Evolutionary conservation across 345 rosid species (phyloP).

Genomic region (Trapa incisa): DNA sequence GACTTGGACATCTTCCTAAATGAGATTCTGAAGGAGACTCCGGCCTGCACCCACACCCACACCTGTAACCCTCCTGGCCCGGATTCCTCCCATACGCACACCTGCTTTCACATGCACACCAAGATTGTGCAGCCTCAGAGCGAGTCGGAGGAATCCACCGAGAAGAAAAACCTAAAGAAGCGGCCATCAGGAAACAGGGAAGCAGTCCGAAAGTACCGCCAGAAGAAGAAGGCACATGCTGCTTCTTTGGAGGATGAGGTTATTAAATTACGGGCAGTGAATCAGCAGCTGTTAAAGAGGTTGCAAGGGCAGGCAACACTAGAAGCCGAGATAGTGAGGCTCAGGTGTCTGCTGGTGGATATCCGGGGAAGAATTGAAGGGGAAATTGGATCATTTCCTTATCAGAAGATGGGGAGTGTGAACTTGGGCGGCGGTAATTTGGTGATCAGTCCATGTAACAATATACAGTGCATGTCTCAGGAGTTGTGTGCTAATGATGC

Average conservation of each 20-base stretch:
- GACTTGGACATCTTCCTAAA: slow-evolving; percentile 34
- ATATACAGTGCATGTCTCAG: slow-evolving; percentile 56
- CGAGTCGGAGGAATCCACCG: slow-evolving; percentile 70
- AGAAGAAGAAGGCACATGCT: slow-evolving; percentile 92
- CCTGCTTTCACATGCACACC: slow-evolving; percentile 88
- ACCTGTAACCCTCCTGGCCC: slow-evolving; percentile 95
- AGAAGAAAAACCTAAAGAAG: slow-evolving; percentile 58
- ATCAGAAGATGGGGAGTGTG: slow-evolving; percentile 55
- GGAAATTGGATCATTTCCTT: slow-evolving; percentile 92
- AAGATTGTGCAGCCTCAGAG: slow-evolving; percentile 47
- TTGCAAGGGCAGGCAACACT: slow-evolving; percentile 79
- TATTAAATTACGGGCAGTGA: slow-evolving; percentile 46
- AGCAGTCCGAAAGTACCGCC: slow-evolving; percentile 92
- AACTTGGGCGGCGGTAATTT: slow-evolving; percentile 15
- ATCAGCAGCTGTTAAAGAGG: slow-evolving; percentile 78
- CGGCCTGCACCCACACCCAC: slow-evolving; percentile 92
- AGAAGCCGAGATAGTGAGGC: slow-evolving; percentile 85
- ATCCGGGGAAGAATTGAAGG: slow-evolving; percentile 94
- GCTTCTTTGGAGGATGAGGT: slow-evolving; percentile 95
- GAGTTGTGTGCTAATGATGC: slow-evolving; percentile 31
- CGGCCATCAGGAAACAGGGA: slow-evolving; percentile 70
- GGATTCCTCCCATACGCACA: slow-evolving; percentile 74
- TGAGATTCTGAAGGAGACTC: slow-evolving; percentile 44
- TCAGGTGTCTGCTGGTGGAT: slow-evolving; percentile 93
- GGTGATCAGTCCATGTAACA: slow-evolving; percentile 62